Evolutionary conservation across 2,329 filamentous ascomycete species (phyloP), one percentile per base, ranked within the genome.

Genomic region (Madurella mycetomatis): DNA sequence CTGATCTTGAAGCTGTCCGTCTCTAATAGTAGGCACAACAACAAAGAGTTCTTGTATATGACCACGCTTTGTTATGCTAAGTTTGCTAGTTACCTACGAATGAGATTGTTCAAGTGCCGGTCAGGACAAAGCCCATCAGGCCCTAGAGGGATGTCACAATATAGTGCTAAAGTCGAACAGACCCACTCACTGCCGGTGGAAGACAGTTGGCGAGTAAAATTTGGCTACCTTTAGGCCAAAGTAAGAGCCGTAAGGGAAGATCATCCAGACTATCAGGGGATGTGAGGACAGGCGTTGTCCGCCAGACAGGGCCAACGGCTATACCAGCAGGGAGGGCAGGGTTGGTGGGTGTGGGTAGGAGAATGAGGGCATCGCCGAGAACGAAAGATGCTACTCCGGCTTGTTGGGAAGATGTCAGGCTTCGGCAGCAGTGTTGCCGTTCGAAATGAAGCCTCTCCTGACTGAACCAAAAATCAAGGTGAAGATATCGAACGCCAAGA

Each of bases 221-320:
- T 25, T 25, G 25, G 25, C 25, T 25, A 7, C 15, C 17, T 44
- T n/a, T n/a, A n/a, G n/a, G n/a, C n/a, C n/a, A n/a, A n/a, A n/a
- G n/a, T n/a, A n/a, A n/a, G n/a, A 55, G 42, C 5, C 44, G 50
- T 30, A 60, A 18, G 46, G 60, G 53, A 30, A 62, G 49, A 45
- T 53, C 16, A 13, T 18, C 43, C 15, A 41, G 34, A 31, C 39
- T 8, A 31, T 46, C 25, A 17, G 37, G n/a, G 16, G 47, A 44
- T 2, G 37, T 31, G 15, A 41, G 54, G 12, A 73, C 69, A 2
- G 72, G 72, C 2, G 73, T 76, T 13, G 67, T 59, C n/a, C 64
- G 62, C 73, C 76, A 76, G 4, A 72, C 68, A 1, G 57, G 52
- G 2, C 71, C 70, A 47, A 77, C 76, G 0, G 70, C 71, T 7